phyloP scores from a whole-genome alignment of 2,329 filamentous ascomycete genomes.

The Ophiostoma himal-ulmi region DNA sequence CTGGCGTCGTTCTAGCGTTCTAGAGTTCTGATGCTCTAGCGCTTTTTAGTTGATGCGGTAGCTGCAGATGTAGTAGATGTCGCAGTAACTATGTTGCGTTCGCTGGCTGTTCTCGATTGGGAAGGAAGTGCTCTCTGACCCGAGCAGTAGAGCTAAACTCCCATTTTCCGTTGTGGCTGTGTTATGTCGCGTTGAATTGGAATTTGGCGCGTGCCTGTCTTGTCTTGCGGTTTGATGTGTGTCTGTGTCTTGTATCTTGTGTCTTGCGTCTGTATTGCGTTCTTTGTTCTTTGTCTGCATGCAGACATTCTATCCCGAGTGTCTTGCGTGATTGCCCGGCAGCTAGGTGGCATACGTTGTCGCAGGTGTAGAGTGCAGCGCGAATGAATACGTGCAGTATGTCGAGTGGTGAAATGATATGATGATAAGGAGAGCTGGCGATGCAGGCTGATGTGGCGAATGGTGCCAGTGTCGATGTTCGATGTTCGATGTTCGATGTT shows the following conservation, averaged over 20 bases:
- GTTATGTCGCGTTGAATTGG: not conserved
- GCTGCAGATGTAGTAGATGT: constrained; percentile 1
- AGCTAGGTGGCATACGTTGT: not conserved
- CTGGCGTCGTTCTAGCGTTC: not conserved
- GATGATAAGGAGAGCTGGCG: too few species aligned
- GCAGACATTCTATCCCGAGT: not conserved
- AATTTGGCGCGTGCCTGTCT: not conserved
- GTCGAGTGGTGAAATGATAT: not conserved
- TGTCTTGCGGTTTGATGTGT: not conserved
- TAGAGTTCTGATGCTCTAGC: not conserved
- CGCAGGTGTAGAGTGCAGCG: not conserved
- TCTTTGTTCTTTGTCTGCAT: not conserved
- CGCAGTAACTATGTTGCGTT: not conserved
- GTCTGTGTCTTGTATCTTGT: not conserved
- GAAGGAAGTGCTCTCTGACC: not conserved
- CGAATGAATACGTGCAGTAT: not conserved
- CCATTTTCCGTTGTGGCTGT: constrained; percentile 4
- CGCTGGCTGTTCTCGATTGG: constrained; percentile 5
- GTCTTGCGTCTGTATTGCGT: not conserved
- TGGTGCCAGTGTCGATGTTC: not conserved
- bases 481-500: not conserved
- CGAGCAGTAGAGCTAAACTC: not conserved
- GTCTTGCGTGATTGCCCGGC: not conserved
- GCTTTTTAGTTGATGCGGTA: not conserved
- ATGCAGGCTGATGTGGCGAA: too few species aligned